Conservation (phyloP, 495 filamentous ascomycete genomes). For the Aspergillus hancockii region DNA sequence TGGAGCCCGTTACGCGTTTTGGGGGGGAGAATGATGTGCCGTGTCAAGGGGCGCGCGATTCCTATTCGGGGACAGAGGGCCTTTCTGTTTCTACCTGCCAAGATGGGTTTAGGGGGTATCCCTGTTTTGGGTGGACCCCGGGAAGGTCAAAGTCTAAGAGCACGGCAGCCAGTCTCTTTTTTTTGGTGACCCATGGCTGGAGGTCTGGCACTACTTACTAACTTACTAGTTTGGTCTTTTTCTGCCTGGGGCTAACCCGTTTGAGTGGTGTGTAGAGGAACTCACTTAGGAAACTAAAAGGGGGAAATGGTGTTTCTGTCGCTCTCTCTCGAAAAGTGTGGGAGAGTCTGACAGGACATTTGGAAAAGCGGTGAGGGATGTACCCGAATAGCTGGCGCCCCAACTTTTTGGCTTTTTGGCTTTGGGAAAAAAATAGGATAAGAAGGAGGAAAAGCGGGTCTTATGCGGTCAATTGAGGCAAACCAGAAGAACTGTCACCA, state of each 20-base stretch:
- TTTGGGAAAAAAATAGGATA: not conserved
- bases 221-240: not conserved
- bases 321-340: not conserved
- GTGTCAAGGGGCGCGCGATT: constrained; percentile 19
- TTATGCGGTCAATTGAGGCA: constrained; percentile 1
- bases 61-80: constrained; percentile 13
- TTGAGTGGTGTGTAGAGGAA: too few relatives aligned
- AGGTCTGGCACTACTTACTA: too few relatives aligned
- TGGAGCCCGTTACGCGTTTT: constrained; percentile 27
- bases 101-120: constrained; percentile 23
- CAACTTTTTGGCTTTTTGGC: not conserved
- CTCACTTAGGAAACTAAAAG: not conserved
- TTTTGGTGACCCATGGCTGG: too few relatives aligned
- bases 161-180: not conserved
- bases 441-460: not conserved
- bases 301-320: too few relatives aligned
- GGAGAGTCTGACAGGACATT: not conserved
- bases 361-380: constrained; percentile 1
- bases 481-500: not conserved
- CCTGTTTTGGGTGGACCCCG: constrained; percentile 10
- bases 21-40: constrained; percentile 28
- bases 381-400: not conserved
- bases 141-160: constrained; percentile 16
- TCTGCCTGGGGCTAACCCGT: not conserved
- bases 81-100: constrained; percentile 22